Evolutionary conservation across 2,329 filamentous ascomycete species (phyloP).

Genomic region (Ceratocystis cacaofunesta): DNA sequence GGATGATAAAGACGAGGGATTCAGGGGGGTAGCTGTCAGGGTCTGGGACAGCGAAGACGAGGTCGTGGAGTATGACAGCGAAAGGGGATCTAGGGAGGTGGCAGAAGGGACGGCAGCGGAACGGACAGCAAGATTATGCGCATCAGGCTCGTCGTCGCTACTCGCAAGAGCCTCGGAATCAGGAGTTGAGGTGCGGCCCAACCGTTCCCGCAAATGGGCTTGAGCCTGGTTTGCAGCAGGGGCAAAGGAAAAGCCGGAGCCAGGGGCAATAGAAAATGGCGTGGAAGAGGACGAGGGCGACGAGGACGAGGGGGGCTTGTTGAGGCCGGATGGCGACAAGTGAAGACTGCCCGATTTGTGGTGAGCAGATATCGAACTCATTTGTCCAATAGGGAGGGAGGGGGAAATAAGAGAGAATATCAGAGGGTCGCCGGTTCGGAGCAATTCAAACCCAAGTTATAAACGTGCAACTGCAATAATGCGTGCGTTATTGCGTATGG

Average conservation of each 20-base stretch:
- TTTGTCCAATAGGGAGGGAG: constrained; percentile 7
- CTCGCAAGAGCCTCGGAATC: constrained; percentile 89
- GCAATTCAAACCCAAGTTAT: too few relatives aligned
- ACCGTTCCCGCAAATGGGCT: constrained; percentile 56
- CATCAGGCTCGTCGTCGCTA: constrained; percentile 80
- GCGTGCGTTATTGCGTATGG: neutral
- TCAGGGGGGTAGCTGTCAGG: neutral
- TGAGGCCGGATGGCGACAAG: constrained; percentile 5
- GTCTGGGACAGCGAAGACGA: neutral
- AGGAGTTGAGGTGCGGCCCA: constrained; percentile 64
- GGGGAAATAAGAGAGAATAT: neutral
- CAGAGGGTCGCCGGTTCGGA: too few relatives aligned
- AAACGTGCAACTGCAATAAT: neutral
- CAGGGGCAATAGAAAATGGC: constrained; percentile 6
- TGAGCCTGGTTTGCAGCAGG: constrained; percentile 37
- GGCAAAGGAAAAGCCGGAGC: constrained; percentile 9
- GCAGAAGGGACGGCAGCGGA: neutral
- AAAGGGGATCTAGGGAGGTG: neutral
- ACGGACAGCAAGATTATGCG: constrained; percentile 23
- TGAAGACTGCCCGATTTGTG: constrained; percentile 11
- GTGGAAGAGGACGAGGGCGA: neutral
- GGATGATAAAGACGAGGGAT: neutral
- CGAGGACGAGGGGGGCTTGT: constrained; percentile 6
- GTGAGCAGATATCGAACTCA: constrained; percentile 10
- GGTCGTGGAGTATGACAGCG: neutral